phyloP scores from a whole-genome alignment of 139 green algal genomes.

The Coelastrella sp. region DNA sequence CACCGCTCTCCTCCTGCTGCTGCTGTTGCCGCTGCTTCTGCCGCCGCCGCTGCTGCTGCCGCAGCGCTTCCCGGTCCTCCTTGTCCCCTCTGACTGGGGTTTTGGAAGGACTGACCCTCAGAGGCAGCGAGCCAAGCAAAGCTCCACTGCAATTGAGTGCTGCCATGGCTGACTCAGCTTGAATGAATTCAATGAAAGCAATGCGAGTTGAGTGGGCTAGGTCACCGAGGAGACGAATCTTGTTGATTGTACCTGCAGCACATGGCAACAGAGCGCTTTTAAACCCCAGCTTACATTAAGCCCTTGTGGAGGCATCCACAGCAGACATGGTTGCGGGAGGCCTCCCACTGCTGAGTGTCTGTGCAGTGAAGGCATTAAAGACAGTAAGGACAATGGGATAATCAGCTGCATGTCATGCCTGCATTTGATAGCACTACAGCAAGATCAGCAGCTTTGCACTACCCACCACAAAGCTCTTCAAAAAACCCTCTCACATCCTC shows the following conservation, averaged over 20 bases:
- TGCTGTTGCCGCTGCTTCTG: neutral
- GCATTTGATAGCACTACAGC: no score
- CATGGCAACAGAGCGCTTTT: neutral
- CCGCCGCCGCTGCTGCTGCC: neutral
- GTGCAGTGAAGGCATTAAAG: no score
- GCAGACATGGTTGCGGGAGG: no score
- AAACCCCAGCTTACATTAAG: no score
- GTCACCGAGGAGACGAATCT: constrained; percentile 92
- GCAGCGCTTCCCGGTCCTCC: neutral
- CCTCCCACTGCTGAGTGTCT: no score
- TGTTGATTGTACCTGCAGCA: constrained; percentile 77
- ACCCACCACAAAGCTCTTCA: constrained; percentile 84
- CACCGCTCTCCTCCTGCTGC: neutral
- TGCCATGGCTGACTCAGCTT: constrained; percentile 80
- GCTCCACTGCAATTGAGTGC: constrained; percentile 94
- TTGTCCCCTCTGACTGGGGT: constrained; percentile 78
- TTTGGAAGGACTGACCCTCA: constrained; percentile 90
- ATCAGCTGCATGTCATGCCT: no score
- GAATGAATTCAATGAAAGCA: constrained; percentile 95
- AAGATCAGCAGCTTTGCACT: no score
- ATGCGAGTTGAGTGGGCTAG: constrained; percentile 91
- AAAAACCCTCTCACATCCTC: constrained; percentile 84
- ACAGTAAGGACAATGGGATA: no score
- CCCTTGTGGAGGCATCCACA: no score
- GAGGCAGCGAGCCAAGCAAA: constrained; percentile 83